Percentiles rank a stretch among this genome's conserved stretches.
phyloP scores from a whole-genome alignment of 2,329 filamentous ascomycete genomes.

The Colletotrichum nymphaeae region DNA sequence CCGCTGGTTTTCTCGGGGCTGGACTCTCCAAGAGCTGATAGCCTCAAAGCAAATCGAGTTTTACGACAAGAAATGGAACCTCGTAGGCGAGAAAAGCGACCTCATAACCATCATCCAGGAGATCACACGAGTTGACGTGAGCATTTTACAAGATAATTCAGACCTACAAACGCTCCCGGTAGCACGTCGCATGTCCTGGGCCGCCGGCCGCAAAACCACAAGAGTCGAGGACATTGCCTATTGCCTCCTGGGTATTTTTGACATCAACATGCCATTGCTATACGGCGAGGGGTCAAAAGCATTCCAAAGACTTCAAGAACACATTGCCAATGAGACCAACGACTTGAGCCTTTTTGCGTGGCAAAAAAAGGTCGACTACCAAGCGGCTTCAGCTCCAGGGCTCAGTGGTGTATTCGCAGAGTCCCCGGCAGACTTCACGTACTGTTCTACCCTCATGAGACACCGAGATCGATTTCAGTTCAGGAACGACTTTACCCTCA shows the following conservation, averaged over 20 bases:
- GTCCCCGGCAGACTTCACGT: not conserved
- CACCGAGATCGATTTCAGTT: conserved; percentile 5
- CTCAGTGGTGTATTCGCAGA: conserved; percentile 1
- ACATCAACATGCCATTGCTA: conserved; percentile 40
- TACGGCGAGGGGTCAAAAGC: conserved; percentile 42
- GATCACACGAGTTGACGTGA: not conserved
- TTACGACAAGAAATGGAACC: not conserved
- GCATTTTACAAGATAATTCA: not conserved
- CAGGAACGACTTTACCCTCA: conserved; percentile 7
- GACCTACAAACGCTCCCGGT: not conserved
- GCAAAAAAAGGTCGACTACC: not conserved
- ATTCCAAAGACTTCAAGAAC: conserved; percentile 37
- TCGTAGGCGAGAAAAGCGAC: not conserved
- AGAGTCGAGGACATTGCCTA: conserved; percentile 41
- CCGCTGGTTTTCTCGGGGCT: not conserved
- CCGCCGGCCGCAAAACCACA: conserved; percentile 37
- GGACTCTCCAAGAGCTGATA: not conserved
- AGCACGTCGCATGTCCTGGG: conserved; percentile 41
- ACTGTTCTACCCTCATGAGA: not conserved
- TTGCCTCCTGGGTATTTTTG: conserved; percentile 42
- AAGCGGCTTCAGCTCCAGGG: not conserved
- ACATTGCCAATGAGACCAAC: conserved; percentile 1
- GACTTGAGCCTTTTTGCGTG: conserved; percentile 13
- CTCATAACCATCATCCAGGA: not conserved
- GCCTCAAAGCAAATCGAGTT: not conserved